Evolutionary conservation across 1,139 yeast species (phyloP), one percentile per base, ranked within the genome.

Genomic region (Yamadazyma taylorii): DNA sequence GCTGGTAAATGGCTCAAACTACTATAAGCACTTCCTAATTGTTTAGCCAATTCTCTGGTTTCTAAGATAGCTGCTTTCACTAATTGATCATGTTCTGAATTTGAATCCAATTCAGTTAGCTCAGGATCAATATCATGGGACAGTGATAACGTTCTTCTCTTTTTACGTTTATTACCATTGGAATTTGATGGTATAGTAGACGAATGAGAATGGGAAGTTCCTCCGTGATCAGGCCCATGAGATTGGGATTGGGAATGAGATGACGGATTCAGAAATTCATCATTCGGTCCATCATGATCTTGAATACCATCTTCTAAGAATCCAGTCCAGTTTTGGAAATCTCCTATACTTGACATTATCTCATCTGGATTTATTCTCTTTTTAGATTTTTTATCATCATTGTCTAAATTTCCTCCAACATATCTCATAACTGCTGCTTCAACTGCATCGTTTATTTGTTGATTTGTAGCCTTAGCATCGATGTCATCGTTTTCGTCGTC

Each of bases 351-450:
- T 40, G 66, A 41, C 41, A 58, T 62, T 30, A 66, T 58, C 40
- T 69, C 76, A 27, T 57, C 61, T 12, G 52, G 48, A 30, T 53
- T 47, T 10, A 37, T 13, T 24, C 47, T 38, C 37, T 45, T 51
- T 29, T 48, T 50, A 11, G 34, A 32, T n/a, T 42, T 45, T 15
- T 47, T 43, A 13, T 45, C 34, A 7, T 43, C 47, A 19, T 36
- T 54, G 23, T 71, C 76, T 34, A 79, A 59, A 2, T 79, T 73
- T 5, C 80, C 81, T 12, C 85, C 85, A 8, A 83, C 90, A 47
- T 77, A 76, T 40, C 78, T 73, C 78, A 83, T 70, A 24, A 83
- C 87, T 0, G 88, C 90, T n/a, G 85, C 89, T 49, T 78, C 85
- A 5, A 79, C 85, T 3, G 80, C 78, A 47, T 73, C 78, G 39